Percentiles rank a stretch among this genome's conserved stretches.
These are phyloP conservation scores for Lycium barbarum DNA, from an alignment of 257 asterid genomes.

Conservation along the genomic window DNA sequence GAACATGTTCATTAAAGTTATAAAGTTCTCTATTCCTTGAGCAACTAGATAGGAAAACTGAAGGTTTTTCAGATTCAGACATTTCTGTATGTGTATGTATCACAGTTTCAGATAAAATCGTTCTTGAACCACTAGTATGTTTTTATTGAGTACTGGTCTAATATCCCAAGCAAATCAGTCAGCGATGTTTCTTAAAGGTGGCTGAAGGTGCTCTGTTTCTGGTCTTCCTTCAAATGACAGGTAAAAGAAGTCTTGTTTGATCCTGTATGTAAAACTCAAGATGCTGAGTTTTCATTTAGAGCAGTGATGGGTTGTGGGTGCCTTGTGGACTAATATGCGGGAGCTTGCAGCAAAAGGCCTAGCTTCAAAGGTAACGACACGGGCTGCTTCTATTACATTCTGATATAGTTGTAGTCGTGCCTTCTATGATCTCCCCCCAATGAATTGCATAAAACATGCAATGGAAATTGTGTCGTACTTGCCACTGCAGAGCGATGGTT, in stretches of 20 bases:
- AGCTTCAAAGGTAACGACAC: conserved; percentile 36
- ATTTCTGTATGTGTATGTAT: conserved; percentile 73
- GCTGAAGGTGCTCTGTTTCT: background rate
- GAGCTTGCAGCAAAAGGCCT: conserved; percentile 36
- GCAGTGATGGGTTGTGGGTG: conserved; percentile 38
- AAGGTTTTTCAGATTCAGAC: conserved; percentile 87
- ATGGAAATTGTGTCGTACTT: background rate
- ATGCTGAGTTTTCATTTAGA: conserved; percentile 40
- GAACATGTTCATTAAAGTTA: background rate
- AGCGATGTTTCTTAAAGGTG: background rate
- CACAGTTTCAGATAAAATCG: background rate
- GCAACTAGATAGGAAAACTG: conserved; percentile 63
- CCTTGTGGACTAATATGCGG: conserved; percentile 42
- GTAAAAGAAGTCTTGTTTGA: conserved; percentile 46
- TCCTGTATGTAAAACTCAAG: conserved; percentile 47
- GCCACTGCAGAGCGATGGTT: background rate
- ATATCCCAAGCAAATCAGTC: background rate
- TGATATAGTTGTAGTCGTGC: background rate
- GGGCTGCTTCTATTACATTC: background rate
- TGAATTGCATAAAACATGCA: background rate
- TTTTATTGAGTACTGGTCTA: background rate
- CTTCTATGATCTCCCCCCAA: background rate
- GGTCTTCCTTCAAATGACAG: conserved; percentile 27
- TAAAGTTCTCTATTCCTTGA: conserved; percentile 32
- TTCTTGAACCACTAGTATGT: background rate